These are phyloP conservation scores for Sarcodon sp. DNA, from an alignment of 768 basidiomycete species.

Conservation along the genomic window DNA sequence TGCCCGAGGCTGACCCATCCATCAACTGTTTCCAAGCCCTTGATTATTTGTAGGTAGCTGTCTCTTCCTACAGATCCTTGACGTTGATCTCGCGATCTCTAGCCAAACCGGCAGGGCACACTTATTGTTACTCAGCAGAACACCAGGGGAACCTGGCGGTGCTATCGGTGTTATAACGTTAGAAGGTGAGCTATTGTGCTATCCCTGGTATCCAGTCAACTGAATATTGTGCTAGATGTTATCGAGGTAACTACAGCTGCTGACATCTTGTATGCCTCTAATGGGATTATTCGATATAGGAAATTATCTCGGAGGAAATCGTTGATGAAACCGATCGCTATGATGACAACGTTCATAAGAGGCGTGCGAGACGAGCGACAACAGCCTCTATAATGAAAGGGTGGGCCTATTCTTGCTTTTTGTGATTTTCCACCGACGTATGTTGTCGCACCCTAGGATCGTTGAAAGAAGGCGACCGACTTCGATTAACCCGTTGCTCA, in stretches of 20 bases:
- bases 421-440: no score
- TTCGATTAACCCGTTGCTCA: no score
- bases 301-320: slow-evolving; percentile 94
- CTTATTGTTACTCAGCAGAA: slow-evolving; percentile 71
- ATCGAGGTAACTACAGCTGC: slow-evolving; percentile 40
- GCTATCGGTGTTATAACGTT: slow-evolving; percentile 87
- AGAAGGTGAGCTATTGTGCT: slow-evolving; percentile 37
- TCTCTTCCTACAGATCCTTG: neutral
- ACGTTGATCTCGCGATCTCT: neutral
- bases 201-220: neutral
- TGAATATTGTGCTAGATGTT: slow-evolving; percentile 33
- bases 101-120: slow-evolving; percentile 95
- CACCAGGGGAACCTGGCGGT: slow-evolving; percentile 74
- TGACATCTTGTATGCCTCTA: slow-evolving; percentile 1
- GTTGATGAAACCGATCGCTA: slow-evolving; percentile 91
- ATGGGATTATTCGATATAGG: slow-evolving; percentile 27
- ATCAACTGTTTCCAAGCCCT: slow-evolving; percentile 94
- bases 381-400: slow-evolving; percentile 73
- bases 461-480: no score
- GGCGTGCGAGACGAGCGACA: slow-evolving; percentile 53
- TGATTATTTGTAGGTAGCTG: slow-evolving; percentile 65
- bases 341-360: slow-evolving; percentile 77
- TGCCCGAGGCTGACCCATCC: slow-evolving; percentile 80
- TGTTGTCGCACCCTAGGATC: no score
- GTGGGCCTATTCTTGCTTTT: slow-evolving; percentile 24